These are phyloP conservation scores for Cylindrotheca closterium DNA, from an alignment of 108 stramenopile genomes.

Conservation along the genomic window DNA sequence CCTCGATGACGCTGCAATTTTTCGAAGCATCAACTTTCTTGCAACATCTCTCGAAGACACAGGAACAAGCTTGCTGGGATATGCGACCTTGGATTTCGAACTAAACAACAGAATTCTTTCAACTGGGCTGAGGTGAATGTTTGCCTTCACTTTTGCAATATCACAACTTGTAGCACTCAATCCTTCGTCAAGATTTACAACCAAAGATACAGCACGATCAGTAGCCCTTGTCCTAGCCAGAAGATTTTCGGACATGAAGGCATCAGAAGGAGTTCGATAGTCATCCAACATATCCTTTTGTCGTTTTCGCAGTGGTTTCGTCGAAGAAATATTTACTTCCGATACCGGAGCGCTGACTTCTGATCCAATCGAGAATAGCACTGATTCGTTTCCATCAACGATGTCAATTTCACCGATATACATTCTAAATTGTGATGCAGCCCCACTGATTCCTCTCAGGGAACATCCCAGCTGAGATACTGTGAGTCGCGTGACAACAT, in stretches of 20 bases:
- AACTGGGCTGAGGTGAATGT: slow-evolving; percentile 11
- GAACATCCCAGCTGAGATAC: slow-evolving; percentile 14
- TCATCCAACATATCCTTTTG: neutral
- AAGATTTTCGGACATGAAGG: neutral
- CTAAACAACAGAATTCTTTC: slow-evolving; percentile 22
- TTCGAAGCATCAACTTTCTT: slow-evolving; percentile 30
- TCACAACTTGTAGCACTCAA: slow-evolving; percentile 21
- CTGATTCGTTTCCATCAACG: slow-evolving; percentile 4
- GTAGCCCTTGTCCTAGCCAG: neutral
- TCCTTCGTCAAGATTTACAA: slow-evolving; percentile 3
- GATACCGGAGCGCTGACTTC: slow-evolving; percentile 15
- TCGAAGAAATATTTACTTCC: slow-evolving; percentile 15
- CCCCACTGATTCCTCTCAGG: slow-evolving; percentile 25
- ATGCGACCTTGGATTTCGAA: slow-evolving; percentile 20
- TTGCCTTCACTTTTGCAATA: slow-evolving; percentile 12
- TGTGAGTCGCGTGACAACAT: slow-evolving; percentile 26
- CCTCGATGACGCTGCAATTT: neutral
- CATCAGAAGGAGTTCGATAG: neutral
- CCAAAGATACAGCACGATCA: slow-evolving; percentile 24
- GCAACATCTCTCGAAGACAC: slow-evolving; percentile 32
- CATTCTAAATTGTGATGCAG: slow-evolving; percentile 13
- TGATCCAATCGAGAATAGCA: slow-evolving; percentile 21
- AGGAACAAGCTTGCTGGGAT: slow-evolving; percentile 14
- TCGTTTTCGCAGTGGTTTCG: neutral
- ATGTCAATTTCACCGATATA: slow-evolving; percentile 19